These are phyloP conservation scores for Bolboschoenoplectus hybrid DNA, from an alignment of 202 grass and related monocot species.

Conservation along the genomic window DNA sequence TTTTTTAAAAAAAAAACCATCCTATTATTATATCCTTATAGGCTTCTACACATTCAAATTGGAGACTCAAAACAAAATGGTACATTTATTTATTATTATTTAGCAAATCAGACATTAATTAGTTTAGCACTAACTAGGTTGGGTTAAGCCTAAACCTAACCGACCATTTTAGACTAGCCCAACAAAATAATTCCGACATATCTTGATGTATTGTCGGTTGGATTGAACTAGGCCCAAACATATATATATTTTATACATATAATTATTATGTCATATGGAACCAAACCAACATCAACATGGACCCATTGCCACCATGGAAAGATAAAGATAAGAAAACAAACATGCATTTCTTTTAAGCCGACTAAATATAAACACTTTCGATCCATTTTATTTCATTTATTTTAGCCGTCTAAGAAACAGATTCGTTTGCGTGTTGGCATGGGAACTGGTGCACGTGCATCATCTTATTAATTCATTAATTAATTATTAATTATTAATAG, in stretches of 20 bases:
- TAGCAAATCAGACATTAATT: background rate
- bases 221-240: constrained; percentile 3
- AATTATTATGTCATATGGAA: background rate
- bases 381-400: constrained; percentile 7
- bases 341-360: constrained; percentile 8
- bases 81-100: background rate
- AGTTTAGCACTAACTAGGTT: background rate
- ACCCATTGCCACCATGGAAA: constrained; percentile 22
- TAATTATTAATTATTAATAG: background rate
- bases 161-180: constrained; percentile 27
- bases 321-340: background rate
- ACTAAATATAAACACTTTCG: background rate
- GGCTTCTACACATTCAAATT: background rate
- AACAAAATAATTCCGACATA: background rate
- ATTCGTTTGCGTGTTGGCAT: background rate
- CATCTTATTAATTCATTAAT: constrained; percentile 1
- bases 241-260: background rate
- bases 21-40: background rate
- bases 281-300: background rate
- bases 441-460: constrained; percentile 1
- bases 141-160: constrained; percentile 5
- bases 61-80: background rate
- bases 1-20: background rate
- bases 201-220: background rate
- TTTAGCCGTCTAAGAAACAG: constrained; percentile 18